phyloP scores from a whole-genome alignment of 345 rosid genomes.

The Luvunga scandens region DNA sequence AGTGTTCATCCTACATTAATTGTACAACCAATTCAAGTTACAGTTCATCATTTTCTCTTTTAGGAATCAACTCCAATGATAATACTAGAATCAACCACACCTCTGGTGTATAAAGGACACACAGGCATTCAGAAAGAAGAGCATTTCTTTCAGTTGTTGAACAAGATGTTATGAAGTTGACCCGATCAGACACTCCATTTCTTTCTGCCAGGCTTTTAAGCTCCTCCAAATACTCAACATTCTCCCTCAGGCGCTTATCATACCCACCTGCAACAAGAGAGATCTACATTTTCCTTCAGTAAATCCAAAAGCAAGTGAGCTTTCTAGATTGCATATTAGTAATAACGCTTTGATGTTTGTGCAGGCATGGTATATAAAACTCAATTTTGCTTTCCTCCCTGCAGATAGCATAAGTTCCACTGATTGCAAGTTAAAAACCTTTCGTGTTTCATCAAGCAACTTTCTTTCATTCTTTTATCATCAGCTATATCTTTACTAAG shows the following conservation, averaged over 20 bases:
- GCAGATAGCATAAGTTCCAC: neutral
- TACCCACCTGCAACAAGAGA: slow-evolving; percentile 61
- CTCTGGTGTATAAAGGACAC: slow-evolving; percentile 84
- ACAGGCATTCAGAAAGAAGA: slow-evolving; percentile 71
- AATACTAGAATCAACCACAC: slow-evolving; percentile 27
- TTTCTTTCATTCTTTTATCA: neutral
- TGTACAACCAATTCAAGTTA: neutral
- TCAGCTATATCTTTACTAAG: neutral
- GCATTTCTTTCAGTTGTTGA: slow-evolving; percentile 81
- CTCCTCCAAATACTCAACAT: slow-evolving; percentile 79
- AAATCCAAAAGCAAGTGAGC: neutral
- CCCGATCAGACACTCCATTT: slow-evolving; percentile 53
- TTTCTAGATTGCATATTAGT: neutral
- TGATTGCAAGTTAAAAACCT: neutral
- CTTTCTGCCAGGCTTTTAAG: slow-evolving; percentile 60
- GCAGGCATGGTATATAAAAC: neutral
- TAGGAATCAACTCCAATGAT: neutral
- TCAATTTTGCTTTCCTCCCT: neutral
- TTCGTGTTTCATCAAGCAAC: neutral
- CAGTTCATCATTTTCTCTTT: neutral
- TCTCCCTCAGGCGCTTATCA: slow-evolving; percentile 74
- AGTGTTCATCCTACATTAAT: slow-evolving; percentile 75
- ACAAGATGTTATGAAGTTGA: slow-evolving; percentile 75
- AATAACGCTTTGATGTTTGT: neutral
- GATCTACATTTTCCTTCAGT: neutral